Evolutionary conservation across 2,329 filamentous ascomycete genomes (phyloP), one percentile per base, ranked within the genome.

Genomic region (Botrytis sinoallii): DNA sequence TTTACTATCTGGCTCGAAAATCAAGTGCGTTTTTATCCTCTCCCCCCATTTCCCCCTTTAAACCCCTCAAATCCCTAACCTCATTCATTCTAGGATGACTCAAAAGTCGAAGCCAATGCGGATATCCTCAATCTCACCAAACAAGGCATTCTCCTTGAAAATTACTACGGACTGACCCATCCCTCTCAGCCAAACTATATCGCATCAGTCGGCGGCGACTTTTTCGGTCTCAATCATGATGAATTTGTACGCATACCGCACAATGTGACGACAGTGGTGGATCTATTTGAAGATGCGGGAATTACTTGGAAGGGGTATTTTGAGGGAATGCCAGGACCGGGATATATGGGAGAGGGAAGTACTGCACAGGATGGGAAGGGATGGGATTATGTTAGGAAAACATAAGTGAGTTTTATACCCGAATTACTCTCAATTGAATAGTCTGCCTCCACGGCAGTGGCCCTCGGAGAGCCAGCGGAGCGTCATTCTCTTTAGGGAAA

Each of bases 1-100:
- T 85, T 88, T 63, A 85, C 88, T 74, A 87, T 91, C 78, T 91
- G 88, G 87, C 82, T 90, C n/a, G 89, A 90, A 81, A 90, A 90
- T 78, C 89, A 87, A 71, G 80, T 80, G 68, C 29, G 74, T 38
- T 7, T 8, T 12, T 38, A 35, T 40, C 46, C 14, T 44, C 29
- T 48, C 55, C 35, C 60, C 22, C 66, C 2, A n/a, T 38, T 48
- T 29, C 25, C n/a, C n/a, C 25, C 29, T 18, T 46, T 14, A 46
- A 6, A 16, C 0, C 4, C 32, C 18, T 57, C 35, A 40, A 16
- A 18, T n/a, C 35, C 8, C 35, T 38, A 42, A 35, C 29, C 9
- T 72, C 8, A 20, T 8, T 72, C 6, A 20, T 8, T 35, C 3
- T 10, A 86, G 85, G 85, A 86, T 77, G 86, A 83, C 70, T 79